A percentile compares a stretch with the other conserved stretches of the same genome.
Evolutionary conservation across 1,139 yeast genomes (phyloP).

Genomic region (Saccharomyces hybrid): DNA sequence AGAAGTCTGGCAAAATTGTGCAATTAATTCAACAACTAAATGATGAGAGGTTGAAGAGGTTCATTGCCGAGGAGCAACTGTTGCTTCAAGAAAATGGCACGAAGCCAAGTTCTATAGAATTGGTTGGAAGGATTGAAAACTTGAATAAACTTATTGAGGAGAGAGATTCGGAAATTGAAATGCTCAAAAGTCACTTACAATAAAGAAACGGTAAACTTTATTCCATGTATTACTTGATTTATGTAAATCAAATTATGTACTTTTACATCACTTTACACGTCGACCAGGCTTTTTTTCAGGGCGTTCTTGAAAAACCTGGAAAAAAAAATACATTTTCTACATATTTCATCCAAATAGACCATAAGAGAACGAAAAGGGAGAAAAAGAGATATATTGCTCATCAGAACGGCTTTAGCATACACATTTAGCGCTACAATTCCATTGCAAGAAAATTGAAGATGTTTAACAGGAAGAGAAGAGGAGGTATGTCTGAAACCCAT

Average conservation of each 20-base stretch:
- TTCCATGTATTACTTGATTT: not conserved
- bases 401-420: not conserved
- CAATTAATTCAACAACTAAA: conserved; percentile 51
- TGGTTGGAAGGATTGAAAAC: conserved; percentile 51
- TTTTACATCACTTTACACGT: not conserved
- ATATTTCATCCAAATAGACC: no score
- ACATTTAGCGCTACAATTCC: not conserved
- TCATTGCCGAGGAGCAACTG: conserved; percentile 64
- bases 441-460: conserved; percentile 7
- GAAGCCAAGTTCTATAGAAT: conserved; percentile 45
- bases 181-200: conserved; percentile 4
- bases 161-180: conserved; percentile 38
- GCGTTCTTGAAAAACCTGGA: not conserved
- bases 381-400: not conserved
- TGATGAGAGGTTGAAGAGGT: conserved; percentile 57
- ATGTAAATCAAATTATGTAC: not conserved
- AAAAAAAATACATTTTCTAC: not conserved
- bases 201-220: not conserved
- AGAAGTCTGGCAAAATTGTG: conserved; percentile 42
- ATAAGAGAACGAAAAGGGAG: not conserved
- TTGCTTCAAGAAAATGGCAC: conserved; percentile 48
- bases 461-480: conserved; percentile 30
- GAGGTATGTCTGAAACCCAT: conserved; percentile 12
- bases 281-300: not conserved
- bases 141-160: conserved; percentile 41